Base-by-base conservation (phyloP, 345 rosid genomes). In the Hibiscus mutabilis region DNA sequence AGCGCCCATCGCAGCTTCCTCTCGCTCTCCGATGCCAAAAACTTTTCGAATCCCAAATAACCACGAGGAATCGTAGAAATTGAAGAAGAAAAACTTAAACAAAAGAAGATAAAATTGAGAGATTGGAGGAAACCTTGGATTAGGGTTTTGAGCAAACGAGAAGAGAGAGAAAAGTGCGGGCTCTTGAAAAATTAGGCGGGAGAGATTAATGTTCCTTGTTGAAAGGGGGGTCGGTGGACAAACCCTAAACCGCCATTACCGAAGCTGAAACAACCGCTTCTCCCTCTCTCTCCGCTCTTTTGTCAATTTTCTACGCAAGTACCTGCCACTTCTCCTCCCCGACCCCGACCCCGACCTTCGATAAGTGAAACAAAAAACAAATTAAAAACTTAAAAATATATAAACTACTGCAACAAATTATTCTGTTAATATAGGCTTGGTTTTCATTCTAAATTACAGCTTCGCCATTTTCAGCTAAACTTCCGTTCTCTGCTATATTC, bases 221-320 rank as follows among this genome's bases (percentile, higher is more conserved):
- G 56, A 15, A 6, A 35, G 29, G 7, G 60, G 70, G 75, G 81
- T 81, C 84, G 83, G 49, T 69, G 66, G 83, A 71, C 42, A 80
- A 88, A 79, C 90, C 88, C 86, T 80, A 88, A 88, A 37, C 82
- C 73, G 81, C 87, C 89, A 85, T 82, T 79, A 68, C 74, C 83
- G 70, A n/a, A 72, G 78, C 75, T 22, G 70, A 52, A 64, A 42
- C 72, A 76, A 76, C 16, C 16, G 13, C 46, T 11, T 19, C 21
- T 22, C 78, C 61, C 68, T 47, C 70, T 40, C 77, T 24, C 35
- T 56, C 14, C 61, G 70, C 68, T 80, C 69, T 42, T 42, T 11
- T 42, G 13, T 42, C 46, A 42, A 74, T 67, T 69, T 79, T 66
- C 76, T 75, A 73, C 65, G 76, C 70, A 77, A 63, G 73, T 44